A percentile compares a stretch with the other conserved stretches of the same genome.
Conservation (phyloP, 83 land plant species). For the Thuja plicata region DNA sequence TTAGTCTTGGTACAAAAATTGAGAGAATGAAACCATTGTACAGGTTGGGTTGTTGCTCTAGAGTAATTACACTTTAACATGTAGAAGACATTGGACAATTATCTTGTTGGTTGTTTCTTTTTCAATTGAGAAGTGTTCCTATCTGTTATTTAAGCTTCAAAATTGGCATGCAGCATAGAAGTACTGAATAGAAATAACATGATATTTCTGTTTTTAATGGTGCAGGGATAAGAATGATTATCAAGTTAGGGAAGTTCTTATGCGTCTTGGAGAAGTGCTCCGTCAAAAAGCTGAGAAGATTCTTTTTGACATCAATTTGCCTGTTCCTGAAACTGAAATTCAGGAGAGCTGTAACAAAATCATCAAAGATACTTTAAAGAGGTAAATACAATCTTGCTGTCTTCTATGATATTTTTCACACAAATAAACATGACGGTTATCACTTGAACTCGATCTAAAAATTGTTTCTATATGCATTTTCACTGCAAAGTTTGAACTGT, state of each 20-base stretch:
- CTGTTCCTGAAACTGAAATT: conserved; percentile 5
- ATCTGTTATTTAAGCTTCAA: background rate
- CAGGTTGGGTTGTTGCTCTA: conserved; percentile 25
- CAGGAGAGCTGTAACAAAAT: background rate
- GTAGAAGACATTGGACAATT: conserved; percentile 38
- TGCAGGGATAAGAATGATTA: conserved; percentile 5
- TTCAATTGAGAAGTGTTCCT: conserved; percentile 29
- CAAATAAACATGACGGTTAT: background rate
- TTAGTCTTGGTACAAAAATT: conserved; percentile 42
- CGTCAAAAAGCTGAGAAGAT: conserved; percentile 7
- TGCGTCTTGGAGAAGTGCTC: conserved; percentile 1
- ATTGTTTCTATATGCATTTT: background rate
- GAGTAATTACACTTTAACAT: background rate
- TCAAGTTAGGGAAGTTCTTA: conserved; percentile 8
- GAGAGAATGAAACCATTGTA: conserved; percentile 41
- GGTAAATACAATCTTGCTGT: background rate
- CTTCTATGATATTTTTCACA: background rate
- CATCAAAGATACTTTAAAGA: background rate
- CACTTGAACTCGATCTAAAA: background rate
- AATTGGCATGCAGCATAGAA: background rate
- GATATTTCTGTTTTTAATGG: background rate
- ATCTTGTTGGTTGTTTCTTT: conserved; percentile 22
- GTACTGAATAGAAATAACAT: background rate
- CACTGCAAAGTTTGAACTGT: background rate
- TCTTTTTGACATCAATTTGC: background rate